These are phyloP conservation scores for Serendipita sp. DNA, from an alignment of 768 basidiomycete genomes.

Conservation along the genomic window DNA sequence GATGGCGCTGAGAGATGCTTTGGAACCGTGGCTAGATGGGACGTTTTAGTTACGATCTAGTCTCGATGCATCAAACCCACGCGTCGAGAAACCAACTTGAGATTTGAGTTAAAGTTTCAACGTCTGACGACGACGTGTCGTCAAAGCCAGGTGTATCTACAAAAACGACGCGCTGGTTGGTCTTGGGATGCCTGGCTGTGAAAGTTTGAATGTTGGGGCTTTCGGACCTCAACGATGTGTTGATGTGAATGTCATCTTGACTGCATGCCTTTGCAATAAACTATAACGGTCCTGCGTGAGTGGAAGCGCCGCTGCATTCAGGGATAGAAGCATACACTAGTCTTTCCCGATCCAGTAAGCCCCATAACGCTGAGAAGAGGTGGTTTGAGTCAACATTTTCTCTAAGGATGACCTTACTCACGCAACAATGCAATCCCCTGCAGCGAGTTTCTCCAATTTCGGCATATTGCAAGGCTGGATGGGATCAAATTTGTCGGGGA, in stretches of 20 bases:
- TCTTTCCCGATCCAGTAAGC: background rate
- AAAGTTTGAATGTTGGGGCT: background rate
- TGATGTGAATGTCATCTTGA: background rate
- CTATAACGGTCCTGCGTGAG: background rate
- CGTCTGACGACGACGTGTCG: slow-evolving; percentile 12
- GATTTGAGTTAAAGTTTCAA: background rate
- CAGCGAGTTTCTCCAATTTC: background rate
- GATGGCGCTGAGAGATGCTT: background rate
- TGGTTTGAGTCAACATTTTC: background rate
- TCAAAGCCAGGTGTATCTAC: slow-evolving; percentile 18
- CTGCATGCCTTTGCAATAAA: background rate
- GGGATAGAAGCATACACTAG: background rate
- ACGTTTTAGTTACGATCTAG: too few relatives aligned
- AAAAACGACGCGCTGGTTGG: slow-evolving; percentile 4
- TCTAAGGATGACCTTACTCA: background rate
- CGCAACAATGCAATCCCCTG: background rate
- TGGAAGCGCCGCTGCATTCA: background rate
- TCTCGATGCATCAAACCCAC: background rate
- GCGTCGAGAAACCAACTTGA: background rate
- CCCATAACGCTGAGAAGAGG: background rate
- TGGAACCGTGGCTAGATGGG: background rate
- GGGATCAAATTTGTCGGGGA: background rate
- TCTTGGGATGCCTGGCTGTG: background rate
- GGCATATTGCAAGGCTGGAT: background rate
- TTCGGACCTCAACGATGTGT: background rate